Evolutionary conservation across 768 basidiomycete species (phyloP).

Genomic region (Infundibulicybe gibba): DNA sequence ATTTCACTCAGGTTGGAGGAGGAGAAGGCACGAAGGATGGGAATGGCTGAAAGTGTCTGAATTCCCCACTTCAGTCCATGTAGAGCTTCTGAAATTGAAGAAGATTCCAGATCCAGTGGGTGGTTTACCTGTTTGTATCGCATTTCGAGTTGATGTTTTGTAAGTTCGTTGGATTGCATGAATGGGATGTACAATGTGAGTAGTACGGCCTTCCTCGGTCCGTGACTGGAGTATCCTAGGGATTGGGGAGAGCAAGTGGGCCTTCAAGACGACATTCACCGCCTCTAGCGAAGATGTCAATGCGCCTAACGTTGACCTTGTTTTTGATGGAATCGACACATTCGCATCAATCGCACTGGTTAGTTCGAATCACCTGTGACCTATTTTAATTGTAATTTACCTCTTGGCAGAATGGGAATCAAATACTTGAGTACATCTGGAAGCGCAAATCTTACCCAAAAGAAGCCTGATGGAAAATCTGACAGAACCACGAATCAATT

Average conservation of each 20-base stretch:
- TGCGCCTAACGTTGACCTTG: slow-evolving; percentile 57
- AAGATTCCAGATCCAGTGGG: slow-evolving; percentile 83
- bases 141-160: neutral
- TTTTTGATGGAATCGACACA: slow-evolving; percentile 92
- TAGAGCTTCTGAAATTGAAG: slow-evolving; percentile 70
- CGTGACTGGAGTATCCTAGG: slow-evolving; percentile 39
- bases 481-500: slow-evolving; percentile 81
- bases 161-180: slow-evolving; percentile 74
- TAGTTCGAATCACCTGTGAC: slow-evolving; percentile 14
- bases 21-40: slow-evolving; percentile 53
- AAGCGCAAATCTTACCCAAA: slow-evolving; percentile 2
- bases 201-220: no score
- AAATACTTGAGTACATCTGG: slow-evolving; percentile 54
- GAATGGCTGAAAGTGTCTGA: slow-evolving; percentile 65
- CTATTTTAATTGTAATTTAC: neutral
- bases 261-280: slow-evolving; percentile 67
- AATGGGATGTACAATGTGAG: slow-evolving; percentile 91
- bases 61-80: slow-evolving; percentile 86
- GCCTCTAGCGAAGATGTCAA: slow-evolving; percentile 44
- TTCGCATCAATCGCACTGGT: slow-evolving; percentile 75
- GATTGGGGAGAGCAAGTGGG: slow-evolving; percentile 87
- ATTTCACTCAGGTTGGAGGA: slow-evolving; percentile 64
- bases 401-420: slow-evolving; percentile 57
- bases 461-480: neutral
- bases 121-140: slow-evolving; percentile 5